Conservation (phyloP, 2,329 filamentous ascomycete species). For the Talaromyces sp. region DNA sequence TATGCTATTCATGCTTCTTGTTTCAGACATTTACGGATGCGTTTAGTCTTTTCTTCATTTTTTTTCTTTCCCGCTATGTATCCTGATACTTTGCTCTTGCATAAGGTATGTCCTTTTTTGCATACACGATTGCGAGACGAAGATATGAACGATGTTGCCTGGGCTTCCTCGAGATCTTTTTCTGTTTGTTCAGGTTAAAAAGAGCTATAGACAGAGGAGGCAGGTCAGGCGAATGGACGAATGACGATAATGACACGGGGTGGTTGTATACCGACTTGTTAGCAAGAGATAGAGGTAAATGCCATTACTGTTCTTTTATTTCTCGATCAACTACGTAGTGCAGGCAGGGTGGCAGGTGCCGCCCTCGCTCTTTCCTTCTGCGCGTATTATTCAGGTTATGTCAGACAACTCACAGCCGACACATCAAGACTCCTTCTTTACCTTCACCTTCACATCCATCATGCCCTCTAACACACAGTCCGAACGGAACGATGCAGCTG, state of each 20-base stretch:
- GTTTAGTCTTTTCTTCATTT: slow-evolving; percentile 23
- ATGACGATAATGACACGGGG: slow-evolving; percentile 28
- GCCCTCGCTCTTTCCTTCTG: slow-evolving; percentile 5
- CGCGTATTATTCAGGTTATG: background rate
- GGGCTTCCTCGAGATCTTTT: slow-evolving; percentile 22
- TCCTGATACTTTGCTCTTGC: slow-evolving; percentile 32
- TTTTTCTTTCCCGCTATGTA: slow-evolving; percentile 24
- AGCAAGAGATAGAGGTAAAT: slow-evolving; percentile 34
- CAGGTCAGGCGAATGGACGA: slow-evolving; percentile 24
- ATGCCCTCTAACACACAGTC: slow-evolving; percentile 3
- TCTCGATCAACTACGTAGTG: background rate
- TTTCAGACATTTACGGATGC: slow-evolving; percentile 23
- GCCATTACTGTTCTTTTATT: slow-evolving; percentile 22
- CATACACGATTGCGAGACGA: slow-evolving; percentile 36
- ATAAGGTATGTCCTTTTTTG: slow-evolving; percentile 30
- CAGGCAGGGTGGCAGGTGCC: background rate
- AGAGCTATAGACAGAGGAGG: slow-evolving; percentile 19
- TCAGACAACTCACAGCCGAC: no score
- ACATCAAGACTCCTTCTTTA: background rate
- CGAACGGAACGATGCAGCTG: slow-evolving; percentile 3
- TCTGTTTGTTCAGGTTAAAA: slow-evolving; percentile 12
- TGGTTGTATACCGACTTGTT: slow-evolving; percentile 27
- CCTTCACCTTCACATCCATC: background rate
- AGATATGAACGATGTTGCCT: slow-evolving; percentile 34
- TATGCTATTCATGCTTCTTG: slow-evolving; percentile 20